Base-by-base conservation (phyloP, 2,329 filamentous ascomycete genomes). In the Lasiodiplodia sp. region DNA sequence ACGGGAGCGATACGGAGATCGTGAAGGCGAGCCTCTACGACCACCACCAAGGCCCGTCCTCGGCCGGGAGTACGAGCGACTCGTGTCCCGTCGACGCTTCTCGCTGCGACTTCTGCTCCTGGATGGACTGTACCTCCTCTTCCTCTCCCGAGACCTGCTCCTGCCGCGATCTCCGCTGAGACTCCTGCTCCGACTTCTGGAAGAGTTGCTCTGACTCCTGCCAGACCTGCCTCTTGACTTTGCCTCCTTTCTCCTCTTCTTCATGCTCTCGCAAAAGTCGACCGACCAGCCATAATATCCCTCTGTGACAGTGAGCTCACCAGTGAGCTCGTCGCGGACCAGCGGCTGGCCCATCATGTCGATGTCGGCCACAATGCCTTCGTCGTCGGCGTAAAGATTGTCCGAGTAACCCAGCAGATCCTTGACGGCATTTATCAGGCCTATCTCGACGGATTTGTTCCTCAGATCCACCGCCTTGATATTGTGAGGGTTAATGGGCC, bases 221-320 rank as follows among this genome's bases (percentile, higher is more conserved):
- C 47, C 49, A 21, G 56, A 37, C 51, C 49, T 63, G 47, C 6
- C 56, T n/a, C 38, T 28, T 3, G 56, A 38, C 52, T 28, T 68
- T 28, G 52, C 47, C 25, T 68, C 66, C 11, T 37, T 52, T 52
- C 57, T 44, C 28, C 67, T 68, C 38, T 72, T 73, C 68, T 91
- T 93, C 91, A 96, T 96, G 75, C 91, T 92, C 72, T 92, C 85
- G 76, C 92, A 96, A 73, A 97, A 96, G 0, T 84, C 83, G 49
- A 87, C 86, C 5, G 93, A 95, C 94, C 94, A 97, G 70, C 93
- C 94, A 76, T 96, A 96, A 78, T 96, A 96, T 0, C 91, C 92
- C 71, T 92, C 89, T 1, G 89, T 90, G 7, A 85, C 84, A 7
- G 89, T 77, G 2, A 90, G 80, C 2, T 91, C 87, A 0, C 89